A percentile compares a stretch with the other conserved stretches of the same genome.
These are phyloP conservation scores for Wallacemonas collosoma DNA, from an alignment of 208 protist species.

Conservation along the genomic window DNA sequence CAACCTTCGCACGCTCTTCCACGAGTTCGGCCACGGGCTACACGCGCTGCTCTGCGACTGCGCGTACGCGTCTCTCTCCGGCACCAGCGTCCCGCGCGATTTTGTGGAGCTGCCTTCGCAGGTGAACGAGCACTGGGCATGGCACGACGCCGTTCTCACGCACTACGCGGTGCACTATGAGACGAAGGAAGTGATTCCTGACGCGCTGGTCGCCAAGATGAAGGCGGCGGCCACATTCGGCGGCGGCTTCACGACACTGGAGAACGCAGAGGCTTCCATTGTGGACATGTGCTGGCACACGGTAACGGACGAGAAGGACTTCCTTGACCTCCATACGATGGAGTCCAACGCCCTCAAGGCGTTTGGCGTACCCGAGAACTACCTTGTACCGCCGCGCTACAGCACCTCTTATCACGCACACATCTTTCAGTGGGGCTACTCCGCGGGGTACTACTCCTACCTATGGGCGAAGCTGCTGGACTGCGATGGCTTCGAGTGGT, in stretches of 20 bases:
- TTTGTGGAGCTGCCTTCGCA: conserved; percentile 84
- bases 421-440: conserved; percentile 72
- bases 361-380: conserved; percentile 19
- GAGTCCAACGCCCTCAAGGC: conserved; percentile 30
- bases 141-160: conserved; percentile 47
- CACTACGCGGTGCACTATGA: conserved; percentile 63
- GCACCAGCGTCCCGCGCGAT: conserved; percentile 73
- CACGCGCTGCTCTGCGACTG: conserved; percentile 71
- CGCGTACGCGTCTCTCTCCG: conserved; percentile 41
- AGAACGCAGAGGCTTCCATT: conserved; percentile 47
- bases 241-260: conserved; percentile 55
- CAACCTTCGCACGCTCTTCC: conserved; percentile 65
- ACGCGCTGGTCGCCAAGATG: conserved; percentile 55
- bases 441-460: conserved; percentile 79
- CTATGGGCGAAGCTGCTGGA: conserved; percentile 72
- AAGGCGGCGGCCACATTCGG: conserved; percentile 31
- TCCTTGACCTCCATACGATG: conserved; percentile 31
- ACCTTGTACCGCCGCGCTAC: conserved; percentile 44
- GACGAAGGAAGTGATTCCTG: conserved; percentile 54
- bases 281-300: conserved; percentile 69
- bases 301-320: conserved; percentile 32
- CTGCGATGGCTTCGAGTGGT: conserved; percentile 68
- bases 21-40: conserved; percentile 69
- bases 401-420: conserved; percentile 58
- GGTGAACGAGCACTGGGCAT: conserved; percentile 85